phyloP scores from a whole-genome alignment of 2,329 filamentous ascomycete species.

The Microdochium trichocladiopsis region DNA sequence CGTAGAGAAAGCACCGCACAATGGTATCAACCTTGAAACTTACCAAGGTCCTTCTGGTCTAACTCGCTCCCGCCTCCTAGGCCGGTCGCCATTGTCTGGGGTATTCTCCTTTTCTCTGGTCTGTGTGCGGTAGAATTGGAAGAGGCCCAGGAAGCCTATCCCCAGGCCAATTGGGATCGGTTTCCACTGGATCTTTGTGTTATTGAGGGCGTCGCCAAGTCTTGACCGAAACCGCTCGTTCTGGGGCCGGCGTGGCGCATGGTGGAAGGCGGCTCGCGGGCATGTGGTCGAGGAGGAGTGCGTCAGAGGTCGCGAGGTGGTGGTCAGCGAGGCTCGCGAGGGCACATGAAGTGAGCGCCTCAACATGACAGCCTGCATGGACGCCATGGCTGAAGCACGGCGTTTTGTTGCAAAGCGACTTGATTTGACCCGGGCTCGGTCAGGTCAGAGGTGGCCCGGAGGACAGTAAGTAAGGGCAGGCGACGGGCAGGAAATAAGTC shows the following conservation, averaged over 20 bases:
- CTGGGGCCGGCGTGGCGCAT: constrained; percentile 34
- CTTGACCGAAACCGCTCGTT: constrained; percentile 40
- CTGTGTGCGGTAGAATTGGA: constrained; percentile 76
- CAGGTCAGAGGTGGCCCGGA: not conserved
- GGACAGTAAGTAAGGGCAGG: not conserved
- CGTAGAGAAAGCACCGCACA: too few relatives aligned
- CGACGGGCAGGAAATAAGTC: not conserved
- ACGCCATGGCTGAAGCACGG: not conserved
- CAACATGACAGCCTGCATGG: not conserved
- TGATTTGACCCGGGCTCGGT: not conserved
- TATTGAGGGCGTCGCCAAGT: constrained; percentile 40
- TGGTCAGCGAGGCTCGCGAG: constrained; percentile 5
- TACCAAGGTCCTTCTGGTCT: constrained; percentile 81
- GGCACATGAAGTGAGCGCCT: not conserved
- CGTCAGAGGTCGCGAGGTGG: constrained; percentile 11
- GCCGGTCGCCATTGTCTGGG: constrained; percentile 30
- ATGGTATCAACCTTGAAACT: not conserved
- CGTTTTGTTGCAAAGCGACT: not conserved
- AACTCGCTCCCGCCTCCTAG: constrained; percentile 53
- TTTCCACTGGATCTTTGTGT: constrained; percentile 71
- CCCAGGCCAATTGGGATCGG: constrained; percentile 83
- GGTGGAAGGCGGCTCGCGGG: constrained; percentile 29
- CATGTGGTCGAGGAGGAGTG: constrained; percentile 11
- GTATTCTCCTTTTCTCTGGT: constrained; percentile 43
- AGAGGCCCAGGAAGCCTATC: constrained; percentile 73